phyloP scores from a whole-genome alignment of 2,329 filamentous ascomycete genomes.

The Ascochyta koolunga region DNA sequence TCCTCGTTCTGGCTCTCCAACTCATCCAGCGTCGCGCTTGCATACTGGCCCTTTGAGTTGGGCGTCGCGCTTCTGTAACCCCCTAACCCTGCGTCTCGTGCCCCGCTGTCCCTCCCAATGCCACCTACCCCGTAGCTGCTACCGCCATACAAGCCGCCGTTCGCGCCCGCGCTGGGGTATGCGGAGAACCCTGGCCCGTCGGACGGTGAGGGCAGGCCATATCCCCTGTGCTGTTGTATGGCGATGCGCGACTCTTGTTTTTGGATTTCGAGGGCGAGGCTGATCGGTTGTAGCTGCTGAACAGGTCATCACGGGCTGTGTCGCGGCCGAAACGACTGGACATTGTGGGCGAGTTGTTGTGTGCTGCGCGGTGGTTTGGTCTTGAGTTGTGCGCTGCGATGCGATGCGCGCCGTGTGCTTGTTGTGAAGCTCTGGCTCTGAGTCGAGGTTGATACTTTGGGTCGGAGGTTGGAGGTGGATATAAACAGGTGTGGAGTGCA shows the following conservation, averaged over 20 bases:
- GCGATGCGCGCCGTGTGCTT: neutral
- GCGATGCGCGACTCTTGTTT: slow-evolving; percentile 23
- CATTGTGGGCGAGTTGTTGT: slow-evolving; percentile 8
- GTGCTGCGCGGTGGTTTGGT: slow-evolving; percentile 2
- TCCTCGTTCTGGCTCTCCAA: slow-evolving; percentile 94
- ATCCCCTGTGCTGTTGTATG: slow-evolving; percentile 24
- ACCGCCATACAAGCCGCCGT: slow-evolving; percentile 13
- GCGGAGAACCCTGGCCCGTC: slow-evolving; percentile 30
- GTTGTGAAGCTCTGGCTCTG: neutral
- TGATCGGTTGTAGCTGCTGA: slow-evolving; percentile 47
- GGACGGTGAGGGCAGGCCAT: slow-evolving; percentile 13
- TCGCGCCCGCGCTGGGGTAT: slow-evolving; percentile 37
- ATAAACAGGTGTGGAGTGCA: slow-evolving; percentile 2
- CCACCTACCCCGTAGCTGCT: neutral
- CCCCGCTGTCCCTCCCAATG: neutral
- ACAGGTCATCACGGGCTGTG: slow-evolving; percentile 47
- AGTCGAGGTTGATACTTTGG: too few species aligned
- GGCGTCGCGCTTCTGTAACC: slow-evolving; percentile 49
- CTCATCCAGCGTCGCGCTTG: slow-evolving; percentile 81
- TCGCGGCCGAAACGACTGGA: slow-evolving; percentile 32
- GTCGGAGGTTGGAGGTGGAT: neutral
- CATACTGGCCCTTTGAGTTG: slow-evolving; percentile 77
- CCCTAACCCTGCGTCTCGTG: neutral
- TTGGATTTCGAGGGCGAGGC: slow-evolving; percentile 47
- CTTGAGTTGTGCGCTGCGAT: neutral